A percentile compares a stretch with the other conserved stretches of the same genome.
phyloP scores from a whole-genome alignment of 2,329 filamentous ascomycete species.

The Aspergillus viridinutans region DNA sequence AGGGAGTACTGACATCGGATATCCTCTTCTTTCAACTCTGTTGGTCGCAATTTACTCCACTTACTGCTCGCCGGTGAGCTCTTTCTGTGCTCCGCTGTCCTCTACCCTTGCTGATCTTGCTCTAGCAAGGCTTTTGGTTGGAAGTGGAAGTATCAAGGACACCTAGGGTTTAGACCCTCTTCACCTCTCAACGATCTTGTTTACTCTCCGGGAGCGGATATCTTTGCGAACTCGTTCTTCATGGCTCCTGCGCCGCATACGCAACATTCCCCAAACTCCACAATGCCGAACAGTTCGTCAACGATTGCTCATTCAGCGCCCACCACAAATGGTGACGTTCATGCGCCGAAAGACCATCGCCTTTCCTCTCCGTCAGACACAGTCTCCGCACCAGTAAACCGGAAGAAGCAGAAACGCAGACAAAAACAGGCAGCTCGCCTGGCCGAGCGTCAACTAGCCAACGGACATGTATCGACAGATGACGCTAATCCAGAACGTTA shows the following conservation, averaged over 20 bases:
- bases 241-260: constrained; percentile 16
- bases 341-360: constrained; percentile 15
- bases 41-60: background rate
- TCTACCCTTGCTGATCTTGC: constrained; percentile 10
- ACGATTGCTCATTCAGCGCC: constrained; percentile 18
- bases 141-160: constrained; percentile 8
- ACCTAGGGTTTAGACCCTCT: constrained; percentile 3
- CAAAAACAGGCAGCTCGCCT: constrained; percentile 76
- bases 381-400: constrained; percentile 61
- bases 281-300: constrained; percentile 27
- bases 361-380: constrained; percentile 11
- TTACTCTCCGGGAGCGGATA: background rate
- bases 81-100: background rate
- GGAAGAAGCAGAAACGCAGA: constrained; percentile 92
- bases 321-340: constrained; percentile 26
- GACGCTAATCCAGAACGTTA: constrained; percentile 22
- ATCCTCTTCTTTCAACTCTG: background rate
- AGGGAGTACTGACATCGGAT: background rate
- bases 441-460: constrained; percentile 47
- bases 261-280: constrained; percentile 20
- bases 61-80: constrained; percentile 3
- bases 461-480: constrained; percentile 22
- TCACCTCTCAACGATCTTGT: background rate
- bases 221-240: constrained; percentile 5
- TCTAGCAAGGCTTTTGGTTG: constrained; percentile 13